These are phyloP conservation scores for Spergularia bocconei DNA, from an alignment of 148 eudicot genomes.

Conservation along the genomic window DNA sequence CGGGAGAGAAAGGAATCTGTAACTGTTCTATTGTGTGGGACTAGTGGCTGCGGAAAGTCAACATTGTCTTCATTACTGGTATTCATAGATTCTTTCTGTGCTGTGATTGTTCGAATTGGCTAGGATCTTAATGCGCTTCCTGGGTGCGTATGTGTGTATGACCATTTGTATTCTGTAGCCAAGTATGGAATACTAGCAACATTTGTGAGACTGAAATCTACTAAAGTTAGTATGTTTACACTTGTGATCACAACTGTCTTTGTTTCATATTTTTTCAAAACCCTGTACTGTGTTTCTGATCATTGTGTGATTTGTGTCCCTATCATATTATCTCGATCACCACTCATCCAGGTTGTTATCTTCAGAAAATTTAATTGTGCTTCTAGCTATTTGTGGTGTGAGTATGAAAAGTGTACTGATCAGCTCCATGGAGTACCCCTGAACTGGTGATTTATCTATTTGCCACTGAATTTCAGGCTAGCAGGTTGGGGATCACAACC, in stretches of 20 bases:
- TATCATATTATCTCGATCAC: no score
- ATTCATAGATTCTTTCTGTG: constrained; percentile 15
- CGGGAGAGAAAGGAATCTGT: constrained; percentile 84
- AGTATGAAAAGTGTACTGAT: no score
- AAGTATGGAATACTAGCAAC: background rate
- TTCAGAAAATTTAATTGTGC: no score
- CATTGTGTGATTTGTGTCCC: no score
- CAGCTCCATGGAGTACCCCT: background rate
- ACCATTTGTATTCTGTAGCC: background rate
- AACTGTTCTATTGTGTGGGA: constrained; percentile 79
- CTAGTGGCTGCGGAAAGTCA: constrained; percentile 93
- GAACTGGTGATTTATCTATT: no score
- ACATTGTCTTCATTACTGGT: constrained; percentile 86
- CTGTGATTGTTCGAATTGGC: constrained; percentile 6
- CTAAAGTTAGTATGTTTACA: no score
- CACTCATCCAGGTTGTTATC: no score
- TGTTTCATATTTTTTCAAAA: no score
- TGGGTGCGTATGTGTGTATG: background rate
- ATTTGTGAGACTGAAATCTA: background rate
- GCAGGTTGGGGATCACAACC: constrained; percentile 92
- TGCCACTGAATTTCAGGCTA: constrained; percentile 49
- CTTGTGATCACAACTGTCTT: no score
- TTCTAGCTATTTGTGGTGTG: no score
- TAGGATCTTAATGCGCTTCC: constrained; percentile 5
- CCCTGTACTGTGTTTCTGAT: no score